These are phyloP conservation scores for Solanum lignicaule DNA, from an alignment of 257 asterid genomes.

Conservation along the genomic window DNA sequence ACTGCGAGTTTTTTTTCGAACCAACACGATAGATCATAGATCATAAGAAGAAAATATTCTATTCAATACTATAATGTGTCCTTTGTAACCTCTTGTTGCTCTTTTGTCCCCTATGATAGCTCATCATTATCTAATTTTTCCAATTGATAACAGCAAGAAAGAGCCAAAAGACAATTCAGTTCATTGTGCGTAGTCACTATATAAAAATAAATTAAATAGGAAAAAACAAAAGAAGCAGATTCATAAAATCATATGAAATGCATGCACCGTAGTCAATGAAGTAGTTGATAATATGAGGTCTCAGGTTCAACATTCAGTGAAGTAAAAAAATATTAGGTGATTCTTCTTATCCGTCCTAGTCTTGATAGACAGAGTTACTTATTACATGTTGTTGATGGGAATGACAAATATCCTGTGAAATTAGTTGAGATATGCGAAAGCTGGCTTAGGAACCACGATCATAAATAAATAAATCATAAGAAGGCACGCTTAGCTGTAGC, in stretches of 20 bases:
- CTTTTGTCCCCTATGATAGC: neutral
- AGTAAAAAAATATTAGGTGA: neutral
- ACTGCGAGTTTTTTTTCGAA: no score
- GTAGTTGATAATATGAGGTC: no score
- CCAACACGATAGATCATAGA: no score
- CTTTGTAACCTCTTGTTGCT: neutral
- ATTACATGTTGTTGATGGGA: no score
- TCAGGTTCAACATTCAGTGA: no score
- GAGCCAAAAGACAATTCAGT: neutral
- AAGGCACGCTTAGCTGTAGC: neutral
- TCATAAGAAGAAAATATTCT: neutral
- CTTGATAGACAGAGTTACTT: no score
- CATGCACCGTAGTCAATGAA: neutral
- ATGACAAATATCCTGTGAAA: no score
- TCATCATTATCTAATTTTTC: neutral
- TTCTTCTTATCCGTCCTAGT: neutral
- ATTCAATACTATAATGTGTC: neutral
- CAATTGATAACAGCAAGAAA: neutral
- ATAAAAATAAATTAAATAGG: neutral
- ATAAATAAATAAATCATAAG: neutral
- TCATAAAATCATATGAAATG: neutral
- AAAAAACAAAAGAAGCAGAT: neutral
- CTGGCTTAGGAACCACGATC: rapidly evolving
- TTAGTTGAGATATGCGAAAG: no score
- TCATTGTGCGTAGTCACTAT: neutral